Conservation (phyloP, 139 green algal genomes). For the Penium margaritaceum region DNA sequence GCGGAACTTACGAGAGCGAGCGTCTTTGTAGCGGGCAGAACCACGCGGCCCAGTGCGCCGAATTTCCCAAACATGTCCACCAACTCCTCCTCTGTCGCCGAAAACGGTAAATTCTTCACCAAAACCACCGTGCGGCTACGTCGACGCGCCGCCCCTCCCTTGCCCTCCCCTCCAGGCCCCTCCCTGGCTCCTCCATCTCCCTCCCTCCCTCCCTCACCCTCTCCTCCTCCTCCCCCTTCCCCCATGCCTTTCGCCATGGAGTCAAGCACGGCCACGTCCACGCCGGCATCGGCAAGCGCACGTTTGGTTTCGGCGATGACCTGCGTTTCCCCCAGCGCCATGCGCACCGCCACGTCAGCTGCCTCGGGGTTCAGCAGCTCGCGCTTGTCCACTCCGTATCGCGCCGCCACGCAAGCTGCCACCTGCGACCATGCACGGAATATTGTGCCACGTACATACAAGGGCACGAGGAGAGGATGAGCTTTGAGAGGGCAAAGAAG, state of each 20-base stretch:
- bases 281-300: conserved; percentile 62
- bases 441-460: too few species aligned
- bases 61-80: conserved; percentile 46
- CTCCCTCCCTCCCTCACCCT: too few species aligned
- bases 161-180: background rate
- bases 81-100: conserved; percentile 59
- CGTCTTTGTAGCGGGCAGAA: conserved; percentile 75
- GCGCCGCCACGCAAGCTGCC: conserved; percentile 74
- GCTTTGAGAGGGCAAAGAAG: background rate
- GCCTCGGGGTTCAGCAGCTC: conserved; percentile 72
- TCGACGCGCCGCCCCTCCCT: background rate
- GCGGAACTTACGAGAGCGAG: conserved; percentile 88
- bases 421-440: too few species aligned
- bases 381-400: conserved; percentile 77
- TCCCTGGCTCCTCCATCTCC: too few species aligned
- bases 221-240: background rate
- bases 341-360: conserved; percentile 64
- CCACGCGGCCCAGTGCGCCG: conserved; percentile 60
- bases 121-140: conserved; percentile 68
- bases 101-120: conserved; percentile 94
- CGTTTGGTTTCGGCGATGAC: conserved; percentile 85
- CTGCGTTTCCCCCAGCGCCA: conserved; percentile 90
- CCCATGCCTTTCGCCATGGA: background rate
- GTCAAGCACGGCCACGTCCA: conserved; percentile 71
- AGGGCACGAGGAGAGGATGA: background rate